Evolutionary conservation across 208 protist species (phyloP).

Genomic region (Acanthamoeba royreba): DNA sequence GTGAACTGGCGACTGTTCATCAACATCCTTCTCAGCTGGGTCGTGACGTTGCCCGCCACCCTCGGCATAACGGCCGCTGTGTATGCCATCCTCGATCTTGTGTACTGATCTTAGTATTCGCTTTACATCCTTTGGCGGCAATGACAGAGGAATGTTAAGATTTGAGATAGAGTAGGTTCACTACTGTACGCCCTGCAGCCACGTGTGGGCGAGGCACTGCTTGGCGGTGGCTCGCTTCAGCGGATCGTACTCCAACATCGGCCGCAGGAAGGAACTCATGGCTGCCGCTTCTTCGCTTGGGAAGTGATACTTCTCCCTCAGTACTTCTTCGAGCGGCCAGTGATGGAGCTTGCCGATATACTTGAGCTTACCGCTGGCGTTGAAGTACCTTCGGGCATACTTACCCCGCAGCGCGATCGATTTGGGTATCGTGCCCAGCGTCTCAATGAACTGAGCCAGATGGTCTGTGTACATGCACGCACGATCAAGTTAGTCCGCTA

Average conservation of each 20-base stretch:
- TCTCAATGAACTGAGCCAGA: constrained; percentile 92
- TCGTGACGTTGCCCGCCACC: too few species aligned
- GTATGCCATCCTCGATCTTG: too few species aligned
- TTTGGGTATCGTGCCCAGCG: constrained; percentile 89
- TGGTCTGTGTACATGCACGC: constrained; percentile 78
- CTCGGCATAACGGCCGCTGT: too few species aligned
- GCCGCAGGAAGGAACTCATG: constrained; percentile 91
- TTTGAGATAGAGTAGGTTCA: too few species aligned
- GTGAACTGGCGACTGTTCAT: too few species aligned
- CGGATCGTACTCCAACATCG: constrained; percentile 91
- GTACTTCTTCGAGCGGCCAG: constrained; percentile 79
- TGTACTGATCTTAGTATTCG: too few species aligned
- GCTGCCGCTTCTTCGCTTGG: constrained; percentile 84
- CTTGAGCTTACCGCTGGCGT: constrained; percentile 65
- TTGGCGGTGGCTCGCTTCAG: constrained; percentile 84
- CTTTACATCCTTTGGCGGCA: too few species aligned
- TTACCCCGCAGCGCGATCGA: constrained; percentile 45
- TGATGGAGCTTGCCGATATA: constrained; percentile 75
- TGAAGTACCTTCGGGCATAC: constrained; percentile 83
- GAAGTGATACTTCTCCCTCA: constrained; percentile 92
- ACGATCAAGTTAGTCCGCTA: not conserved
- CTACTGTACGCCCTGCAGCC: not conserved
- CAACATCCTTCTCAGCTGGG: too few species aligned
- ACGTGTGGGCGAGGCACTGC: constrained; percentile 15
- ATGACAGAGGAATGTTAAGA: too few species aligned